Evolutionary conservation across 2,329 filamentous ascomycete species (phyloP).

Genomic region (Hortaea sp.): DNA sequence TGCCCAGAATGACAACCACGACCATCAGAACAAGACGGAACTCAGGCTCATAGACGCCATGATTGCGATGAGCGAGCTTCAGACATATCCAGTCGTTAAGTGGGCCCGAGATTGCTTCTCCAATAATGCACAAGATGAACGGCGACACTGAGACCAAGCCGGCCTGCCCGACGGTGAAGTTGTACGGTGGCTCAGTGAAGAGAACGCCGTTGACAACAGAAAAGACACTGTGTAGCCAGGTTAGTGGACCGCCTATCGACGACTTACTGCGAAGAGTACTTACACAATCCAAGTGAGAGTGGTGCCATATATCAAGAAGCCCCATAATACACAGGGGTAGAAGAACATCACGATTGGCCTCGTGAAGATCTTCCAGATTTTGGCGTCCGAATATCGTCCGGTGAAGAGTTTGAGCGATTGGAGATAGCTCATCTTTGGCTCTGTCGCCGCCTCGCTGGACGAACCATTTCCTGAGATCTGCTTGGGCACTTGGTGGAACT

Average conservation of each 20-base stretch:
- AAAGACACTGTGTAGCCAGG: slow-evolving; percentile 25
- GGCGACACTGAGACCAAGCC: slow-evolving; percentile 42
- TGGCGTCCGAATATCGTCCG: slow-evolving; percentile 23
- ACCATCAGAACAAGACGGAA: slow-evolving; percentile 27
- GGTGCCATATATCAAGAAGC: slow-evolving; percentile 34
- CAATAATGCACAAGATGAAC: slow-evolving; percentile 39
- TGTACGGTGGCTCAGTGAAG: slow-evolving; percentile 26
- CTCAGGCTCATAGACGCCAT: slow-evolving; percentile 26
- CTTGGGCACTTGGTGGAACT: slow-evolving; percentile 5
- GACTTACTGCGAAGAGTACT: background rate
- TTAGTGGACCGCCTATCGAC: background rate
- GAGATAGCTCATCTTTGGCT: slow-evolving; percentile 21
- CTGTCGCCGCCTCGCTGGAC: slow-evolving; percentile 3
- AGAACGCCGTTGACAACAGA: slow-evolving; percentile 38
- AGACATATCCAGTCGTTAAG: slow-evolving; percentile 36
- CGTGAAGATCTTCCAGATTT: slow-evolving; percentile 26
- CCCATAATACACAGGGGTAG: slow-evolving; percentile 30
- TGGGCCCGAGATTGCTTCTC: slow-evolving; percentile 35
- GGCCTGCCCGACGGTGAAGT: slow-evolving; percentile 38
- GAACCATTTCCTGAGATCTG: slow-evolving; percentile 11
- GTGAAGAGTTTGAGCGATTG: slow-evolving; percentile 21
- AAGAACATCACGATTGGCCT: slow-evolving; percentile 28
- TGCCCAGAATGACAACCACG: slow-evolving; percentile 32
- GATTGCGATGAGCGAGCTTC: slow-evolving; percentile 19
- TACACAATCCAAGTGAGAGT: slow-evolving; percentile 30